phyloP scores from a whole-genome alignment of 2,329 filamentous ascomycete genomes.

The Ascosphaera aggregata region DNA sequence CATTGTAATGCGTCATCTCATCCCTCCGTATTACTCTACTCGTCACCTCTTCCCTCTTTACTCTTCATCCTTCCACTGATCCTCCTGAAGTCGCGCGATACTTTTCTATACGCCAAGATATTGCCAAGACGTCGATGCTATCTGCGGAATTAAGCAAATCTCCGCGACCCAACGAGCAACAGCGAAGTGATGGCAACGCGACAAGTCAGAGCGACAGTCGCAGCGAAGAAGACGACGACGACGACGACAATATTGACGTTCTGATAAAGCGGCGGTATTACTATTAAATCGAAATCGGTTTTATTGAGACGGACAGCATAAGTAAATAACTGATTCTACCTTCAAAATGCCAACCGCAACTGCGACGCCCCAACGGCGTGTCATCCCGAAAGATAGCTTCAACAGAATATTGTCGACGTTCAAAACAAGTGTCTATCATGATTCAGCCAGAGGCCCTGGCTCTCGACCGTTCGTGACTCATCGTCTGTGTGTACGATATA shows the following conservation, averaged over 20 bases:
- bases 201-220: no score
- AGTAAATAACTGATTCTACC: not conserved
- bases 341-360: not conserved
- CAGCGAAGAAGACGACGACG: no score
- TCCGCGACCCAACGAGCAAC: no score
- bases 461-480: constrained; percentile 31
- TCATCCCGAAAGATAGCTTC: constrained; percentile 42
- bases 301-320: no score
- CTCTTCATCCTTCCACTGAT: constrained; percentile 3
- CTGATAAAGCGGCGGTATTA: no score
- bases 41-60: not conserved
- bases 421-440: constrained; percentile 48
- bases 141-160: no score
- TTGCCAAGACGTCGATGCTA: no score
- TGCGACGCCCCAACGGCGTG: constrained; percentile 12
- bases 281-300: no score
- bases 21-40: not conserved
- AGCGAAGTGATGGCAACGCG: no score
- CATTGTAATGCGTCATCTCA: no score
- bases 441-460: constrained; percentile 31
- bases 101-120: not conserved
- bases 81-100: not conserved
- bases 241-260: no score
- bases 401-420: constrained; percentile 39
- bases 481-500: not conserved